A percentile compares a stretch with the other conserved stretches of the same genome.
phyloP scores from a whole-genome alignment of 257 asterid genomes.

The Linaria vulgaris region DNA sequence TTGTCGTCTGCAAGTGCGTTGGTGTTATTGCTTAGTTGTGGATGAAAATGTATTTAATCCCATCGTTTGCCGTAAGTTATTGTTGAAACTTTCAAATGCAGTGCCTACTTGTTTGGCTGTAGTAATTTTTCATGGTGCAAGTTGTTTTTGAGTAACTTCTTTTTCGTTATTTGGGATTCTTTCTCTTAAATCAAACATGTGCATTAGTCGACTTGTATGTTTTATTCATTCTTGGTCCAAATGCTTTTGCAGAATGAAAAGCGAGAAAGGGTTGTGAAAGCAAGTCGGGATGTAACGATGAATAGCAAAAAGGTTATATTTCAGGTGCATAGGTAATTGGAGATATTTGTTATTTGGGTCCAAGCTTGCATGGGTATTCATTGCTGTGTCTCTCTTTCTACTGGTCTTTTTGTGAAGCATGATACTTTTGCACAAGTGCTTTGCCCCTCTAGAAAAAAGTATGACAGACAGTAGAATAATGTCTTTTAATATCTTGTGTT shows the following conservation, averaged over 20 bases:
- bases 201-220: constrained; percentile 13
- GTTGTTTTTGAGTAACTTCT: neutral
- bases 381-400: constrained; percentile 5
- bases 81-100: neutral
- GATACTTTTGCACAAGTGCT: constrained; percentile 8
- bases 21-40: too few species aligned
- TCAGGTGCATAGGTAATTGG: constrained; percentile 87
- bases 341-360: constrained; percentile 3
- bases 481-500: neutral
- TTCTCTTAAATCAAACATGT: neutral
- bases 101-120: constrained; percentile 9
- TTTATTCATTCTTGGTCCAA: constrained; percentile 1
- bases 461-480: neutral
- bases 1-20: too few species aligned
- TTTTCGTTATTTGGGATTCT: neutral
- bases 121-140: neutral
- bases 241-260: constrained; percentile 70
- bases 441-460: neutral
- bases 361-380: neutral
- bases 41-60: constrained; percentile 1
- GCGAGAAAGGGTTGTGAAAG: constrained; percentile 90
- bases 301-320: constrained; percentile 93
- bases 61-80: neutral
- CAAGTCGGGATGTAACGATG: constrained; percentile 91
- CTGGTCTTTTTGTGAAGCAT: neutral